Base-by-base conservation (phyloP, 2,329 filamentous ascomycete genomes). In the Epichloe sibirici region DNA sequence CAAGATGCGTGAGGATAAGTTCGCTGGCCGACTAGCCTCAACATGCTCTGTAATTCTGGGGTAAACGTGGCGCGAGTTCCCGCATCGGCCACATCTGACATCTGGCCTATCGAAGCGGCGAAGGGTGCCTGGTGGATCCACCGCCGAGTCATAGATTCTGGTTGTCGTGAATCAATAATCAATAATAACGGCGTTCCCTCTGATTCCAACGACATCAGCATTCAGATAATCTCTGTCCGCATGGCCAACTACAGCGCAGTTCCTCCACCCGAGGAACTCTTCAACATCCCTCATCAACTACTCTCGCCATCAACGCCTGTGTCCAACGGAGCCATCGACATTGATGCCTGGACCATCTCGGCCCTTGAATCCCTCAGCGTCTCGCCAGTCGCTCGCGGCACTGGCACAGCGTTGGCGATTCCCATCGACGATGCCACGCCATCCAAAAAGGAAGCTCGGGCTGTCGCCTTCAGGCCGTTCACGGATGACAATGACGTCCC, bases 361-460 rank as follows among this genome's bases (percentile, higher is more conserved):
- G 77, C 79, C 5, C 73, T 82, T 45, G 70, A 77, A 60, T 76
- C 74, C 45, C 75, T 78, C 45, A 76, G 70, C 62, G 69, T 83
- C 43, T 76, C 79, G 0, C 72, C 79, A 9, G 62, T 73, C 28
- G 74, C 76, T n/a, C 74, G 75, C 48, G 82, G 82, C 51, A 79
- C 79, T 3, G 78, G 81, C 45, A 75, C 78, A 31, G 75, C 82
- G 4, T 75, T 95, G 51, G 75, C 83, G 48, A 93, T 95, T 58
- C 83, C 88, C 2, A 79, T 95, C 51, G 87, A 94, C 66, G 79
- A 81, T 38, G 58, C 42, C 42, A 43, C 34, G 38, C 51, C n/a
- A 11, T 50, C 51, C 44, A 51, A 43, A 17, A 53, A 53, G 31
- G 9, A 46, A 17, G 42, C 55, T 21, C 58, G 58, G 17, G 57